Base-by-base conservation (phyloP, 148 eudicot genomes). In the Cornus kousa region DNA sequence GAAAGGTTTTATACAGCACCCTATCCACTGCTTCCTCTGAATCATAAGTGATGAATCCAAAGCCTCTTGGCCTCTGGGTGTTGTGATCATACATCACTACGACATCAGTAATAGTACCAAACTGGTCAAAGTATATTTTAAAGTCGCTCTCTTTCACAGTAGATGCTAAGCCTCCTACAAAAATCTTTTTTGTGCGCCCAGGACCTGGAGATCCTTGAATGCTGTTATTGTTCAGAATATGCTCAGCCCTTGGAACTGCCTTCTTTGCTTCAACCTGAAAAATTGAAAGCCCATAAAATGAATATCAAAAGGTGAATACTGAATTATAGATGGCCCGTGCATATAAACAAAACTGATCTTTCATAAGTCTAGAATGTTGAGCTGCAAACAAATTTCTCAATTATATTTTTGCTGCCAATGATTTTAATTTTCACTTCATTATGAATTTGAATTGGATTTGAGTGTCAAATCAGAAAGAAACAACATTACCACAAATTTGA, bases 21-120 rank as follows among this genome's bases (percentile, higher is more conserved):
- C 86, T 84, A 73, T 92, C 97, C 11, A 92, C 98, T 71, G 94
- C 93, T 40, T 94, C 98, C 80, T 94, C 98, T 5, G 93, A 87
- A 76, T 94, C 97, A 74, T 84, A 94, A 53, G 97, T 94, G 60
- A 94, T 94, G 81, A 94, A 94, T 23, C 98, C 98, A 79, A 94
- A 94, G 9, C 98, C 98, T 86, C 98, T 89, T 65, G 97, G 98
- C 74, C 98, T 88, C 82, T 92, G 94, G 32, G 98, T 94, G 81
- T 88, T 90, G 84, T 92, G 98, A 85, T 94, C 98, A 83, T 94
- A 94, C 98, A 94, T 94, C 39, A 94, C 97, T 67, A 92, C 98
- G 48, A 92, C 98, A 83, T 94, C 98, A 1, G 91, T 91, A 71
- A 92, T 90, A 37, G 81, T 87, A 76, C 98, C 98, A 79, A 94